A percentile compares a stretch with the other conserved stretches of the same genome.
phyloP scores from a whole-genome alignment of 2,329 filamentous ascomycete genomes.

The Colletotrichum sp. region DNA sequence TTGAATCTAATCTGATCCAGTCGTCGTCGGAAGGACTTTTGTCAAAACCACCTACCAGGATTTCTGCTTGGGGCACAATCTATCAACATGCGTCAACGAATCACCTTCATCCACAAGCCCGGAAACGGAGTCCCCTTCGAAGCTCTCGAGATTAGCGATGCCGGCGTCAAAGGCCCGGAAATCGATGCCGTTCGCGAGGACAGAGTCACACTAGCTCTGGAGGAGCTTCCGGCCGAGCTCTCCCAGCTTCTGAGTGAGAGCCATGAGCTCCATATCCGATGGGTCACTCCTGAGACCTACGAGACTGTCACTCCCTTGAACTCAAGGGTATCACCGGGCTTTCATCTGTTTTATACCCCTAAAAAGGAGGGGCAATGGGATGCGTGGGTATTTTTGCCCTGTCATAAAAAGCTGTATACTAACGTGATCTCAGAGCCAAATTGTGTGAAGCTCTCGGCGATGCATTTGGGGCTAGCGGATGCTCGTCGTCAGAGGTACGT shows the following conservation, averaged over 20 bases:
- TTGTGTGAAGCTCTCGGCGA: slow-evolving; percentile 65
- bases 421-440: slow-evolving; percentile 38
- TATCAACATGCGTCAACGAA: slow-evolving; percentile 73
- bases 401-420: not conserved
- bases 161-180: slow-evolving; percentile 59
- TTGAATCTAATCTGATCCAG: not conserved
- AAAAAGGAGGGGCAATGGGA: slow-evolving; percentile 35
- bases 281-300: slow-evolving; percentile 68
- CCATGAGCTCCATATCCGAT: slow-evolving; percentile 79
- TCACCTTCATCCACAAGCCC: slow-evolving; percentile 78
- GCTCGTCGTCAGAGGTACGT: slow-evolving; percentile 35
- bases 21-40: not conserved
- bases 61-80: not conserved
- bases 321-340: slow-evolving; percentile 77
- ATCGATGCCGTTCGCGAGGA: slow-evolving; percentile 79
- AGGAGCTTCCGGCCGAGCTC: slow-evolving; percentile 76
- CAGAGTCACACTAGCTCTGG: slow-evolving; percentile 73
- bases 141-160: slow-evolving; percentile 61
- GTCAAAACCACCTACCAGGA: not conserved
- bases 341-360: slow-evolving; percentile 82
- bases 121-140: slow-evolving; percentile 69
- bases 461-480: slow-evolving; percentile 64
- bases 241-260: slow-evolving; percentile 65
- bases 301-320: slow-evolving; percentile 71
- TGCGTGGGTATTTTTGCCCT: slow-evolving; percentile 25